phyloP scores from a whole-genome alignment of 2,329 filamentous ascomycete genomes.

The Eurotiales sp. region DNA sequence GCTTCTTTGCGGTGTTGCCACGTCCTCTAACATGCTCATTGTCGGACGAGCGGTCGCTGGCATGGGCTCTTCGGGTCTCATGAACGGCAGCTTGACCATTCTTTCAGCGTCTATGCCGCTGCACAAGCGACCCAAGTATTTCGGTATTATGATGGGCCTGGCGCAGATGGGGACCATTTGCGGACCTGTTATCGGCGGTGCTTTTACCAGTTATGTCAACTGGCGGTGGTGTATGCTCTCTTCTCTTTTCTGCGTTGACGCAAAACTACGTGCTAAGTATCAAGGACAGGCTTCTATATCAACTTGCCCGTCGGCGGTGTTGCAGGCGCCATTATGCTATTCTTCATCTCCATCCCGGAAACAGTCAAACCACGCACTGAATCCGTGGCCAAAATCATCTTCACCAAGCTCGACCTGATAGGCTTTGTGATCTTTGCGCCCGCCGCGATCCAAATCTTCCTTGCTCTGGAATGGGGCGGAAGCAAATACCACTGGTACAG shows the following conservation, averaged over 20 bases:
- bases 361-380: slow-evolving; percentile 10
- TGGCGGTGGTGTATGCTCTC: slow-evolving; percentile 43
- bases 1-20: slow-evolving; percentile 29
- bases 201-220: slow-evolving; percentile 36
- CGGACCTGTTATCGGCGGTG: slow-evolving; percentile 37
- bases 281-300: slow-evolving; percentile 28
- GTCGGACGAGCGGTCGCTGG: slow-evolving; percentile 34
- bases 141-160: slow-evolving; percentile 14
- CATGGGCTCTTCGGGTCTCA: slow-evolving; percentile 27
- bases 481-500: slow-evolving; percentile 16
- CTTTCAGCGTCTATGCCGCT: slow-evolving; percentile 12
- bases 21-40: slow-evolving; percentile 31
- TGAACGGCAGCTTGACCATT: slow-evolving; percentile 22
- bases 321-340: slow-evolving; percentile 11
- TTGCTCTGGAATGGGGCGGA: slow-evolving; percentile 18
- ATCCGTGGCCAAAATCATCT: slow-evolving; percentile 7
- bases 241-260: too few relatives aligned
- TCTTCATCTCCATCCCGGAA: slow-evolving; percentile 12
- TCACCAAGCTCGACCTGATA: slow-evolving; percentile 12
- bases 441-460: slow-evolving; percentile 16
- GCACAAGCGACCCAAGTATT: slow-evolving; percentile 14
- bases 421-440: slow-evolving; percentile 14
- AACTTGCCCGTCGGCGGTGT: slow-evolving; percentile 16
- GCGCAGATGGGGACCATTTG: slow-evolving; percentile 25
- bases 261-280: too few relatives aligned